phyloP scores from a whole-genome alignment of 108 stramenopile genomes.

The Ochromonas danica region DNA sequence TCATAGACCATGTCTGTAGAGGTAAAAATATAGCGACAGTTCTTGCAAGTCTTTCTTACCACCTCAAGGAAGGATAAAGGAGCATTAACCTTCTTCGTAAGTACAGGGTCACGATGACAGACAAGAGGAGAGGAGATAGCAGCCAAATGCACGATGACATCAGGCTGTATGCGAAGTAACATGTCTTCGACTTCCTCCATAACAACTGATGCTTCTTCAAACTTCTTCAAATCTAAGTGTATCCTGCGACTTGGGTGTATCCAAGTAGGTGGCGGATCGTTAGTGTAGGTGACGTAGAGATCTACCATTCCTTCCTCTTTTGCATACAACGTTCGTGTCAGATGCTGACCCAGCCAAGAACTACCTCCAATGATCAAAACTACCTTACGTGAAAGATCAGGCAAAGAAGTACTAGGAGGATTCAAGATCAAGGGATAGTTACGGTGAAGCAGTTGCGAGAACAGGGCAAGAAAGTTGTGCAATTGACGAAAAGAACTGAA shows the following conservation, averaged over 20 bases:
- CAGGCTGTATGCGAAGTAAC: neutral
- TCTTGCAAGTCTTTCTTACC: neutral
- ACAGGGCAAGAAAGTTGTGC: neutral
- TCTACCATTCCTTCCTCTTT: neutral
- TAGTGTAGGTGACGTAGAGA: neutral
- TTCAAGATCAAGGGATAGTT: neutral
- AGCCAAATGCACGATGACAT: constrained; percentile 24
- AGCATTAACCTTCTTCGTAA: neutral
- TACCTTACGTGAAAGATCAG: neutral
- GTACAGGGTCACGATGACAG: neutral
- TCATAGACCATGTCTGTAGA: constrained; percentile 34
- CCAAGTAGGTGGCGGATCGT: neutral
- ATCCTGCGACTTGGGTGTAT: neutral
- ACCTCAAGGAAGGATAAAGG: neutral
- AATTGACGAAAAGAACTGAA: neutral
- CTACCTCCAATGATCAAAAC: neutral
- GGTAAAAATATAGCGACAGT: neutral
- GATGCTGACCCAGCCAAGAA: neutral
- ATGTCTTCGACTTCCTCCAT: neutral
- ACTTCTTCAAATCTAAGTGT: neutral
- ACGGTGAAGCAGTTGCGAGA: neutral
- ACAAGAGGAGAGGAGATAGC: constrained; percentile 10
- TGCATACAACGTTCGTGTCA: neutral
- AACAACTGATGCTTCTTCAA: neutral
- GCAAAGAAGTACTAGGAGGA: neutral